Evolutionary conservation across 2,329 filamentous ascomycete genomes (phyloP).

Genomic region (Sporothrix mexicana): DNA sequence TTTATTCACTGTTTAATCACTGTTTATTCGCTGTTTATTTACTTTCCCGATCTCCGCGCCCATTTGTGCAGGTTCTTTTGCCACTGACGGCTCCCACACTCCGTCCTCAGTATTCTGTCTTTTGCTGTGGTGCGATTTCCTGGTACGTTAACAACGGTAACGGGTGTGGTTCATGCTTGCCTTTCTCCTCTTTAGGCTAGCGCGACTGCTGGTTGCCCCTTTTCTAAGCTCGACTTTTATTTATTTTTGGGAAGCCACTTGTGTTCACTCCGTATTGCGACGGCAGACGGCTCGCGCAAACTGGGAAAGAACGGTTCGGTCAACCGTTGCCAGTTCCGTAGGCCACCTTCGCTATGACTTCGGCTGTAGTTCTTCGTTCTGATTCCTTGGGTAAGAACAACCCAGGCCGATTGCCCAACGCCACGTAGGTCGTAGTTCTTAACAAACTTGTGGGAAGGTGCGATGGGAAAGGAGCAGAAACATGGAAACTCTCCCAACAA

Average conservation of each 20-base stretch:
- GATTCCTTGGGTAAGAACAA: background rate
- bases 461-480: background rate
- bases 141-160: slow-evolving; percentile 21
- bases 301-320: slow-evolving; percentile 5
- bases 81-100: background rate
- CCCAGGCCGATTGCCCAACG: background rate
- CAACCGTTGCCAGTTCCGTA: background rate
- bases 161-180: slow-evolving; percentile 28
- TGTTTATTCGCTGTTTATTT: background rate
- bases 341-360: background rate
- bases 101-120: slow-evolving; percentile 7
- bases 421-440: background rate
- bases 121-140: slow-evolving; percentile 11
- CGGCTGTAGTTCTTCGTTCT: background rate
- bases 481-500: slow-evolving; percentile 13
- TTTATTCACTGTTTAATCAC: background rate
- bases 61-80: slow-evolving; percentile 11
- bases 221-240: slow-evolving; percentile 13
- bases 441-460: background rate
- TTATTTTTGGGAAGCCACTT: slow-evolving; percentile 20
- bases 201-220: background rate
- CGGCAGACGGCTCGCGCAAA: background rate
- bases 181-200: slow-evolving; percentile 17
- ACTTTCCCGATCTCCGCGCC: background rate
- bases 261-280: background rate